Evolutionary conservation across 176 grass and related monocot genomes (phyloP), one percentile per base, ranked within the genome.

Genomic region (Paspalum vaginatum): DNA sequence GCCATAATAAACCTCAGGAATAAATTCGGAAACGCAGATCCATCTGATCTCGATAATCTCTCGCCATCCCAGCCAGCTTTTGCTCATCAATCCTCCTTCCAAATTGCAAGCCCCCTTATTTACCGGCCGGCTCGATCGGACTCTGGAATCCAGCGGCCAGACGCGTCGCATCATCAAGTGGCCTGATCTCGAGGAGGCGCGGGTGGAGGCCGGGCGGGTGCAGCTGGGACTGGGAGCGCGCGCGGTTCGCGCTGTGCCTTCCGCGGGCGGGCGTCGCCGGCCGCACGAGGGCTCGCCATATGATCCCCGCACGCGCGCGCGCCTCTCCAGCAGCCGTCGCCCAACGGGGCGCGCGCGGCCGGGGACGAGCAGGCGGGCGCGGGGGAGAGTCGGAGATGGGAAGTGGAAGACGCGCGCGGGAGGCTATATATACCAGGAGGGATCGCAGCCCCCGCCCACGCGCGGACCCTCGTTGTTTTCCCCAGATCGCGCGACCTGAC

Each of bases 351-450:
- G 8, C n/a, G n/a, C n/a, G 67, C 25, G n/a, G 55, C 7, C 48
- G 25, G 39, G 21, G 14, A 32, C 45, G 11, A 16, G 4, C 37
- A 2, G 74, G 20, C 5, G 37, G 25, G 56, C 11, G 3, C 11
- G 3, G 58, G 57, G 45, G 16, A n/a, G 76, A 24, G 16, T 50
- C 11, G 4, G 26, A 41, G 61, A 65, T 15, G 76, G 5, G 47
- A 16, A 21, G 61, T 39, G 27, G 47, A 12, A 50, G 61, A 53
- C 76, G 47, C 76, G 47, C 32, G 18, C 32, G 32, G 48, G 18
- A 32, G 32, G 47, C 32, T 54, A 79, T 79, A 79, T 54, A 79
- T 79, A 79, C 49, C 27, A 79, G 76, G 61, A 24, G 61, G 39
- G 39, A 26, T 65, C 76, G 43, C 57, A 1, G 24, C 74, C 44